Evolutionary conservation across 108 stramenopile species (phyloP).

Genomic region (Fragilariopsis cylindrus): DNA sequence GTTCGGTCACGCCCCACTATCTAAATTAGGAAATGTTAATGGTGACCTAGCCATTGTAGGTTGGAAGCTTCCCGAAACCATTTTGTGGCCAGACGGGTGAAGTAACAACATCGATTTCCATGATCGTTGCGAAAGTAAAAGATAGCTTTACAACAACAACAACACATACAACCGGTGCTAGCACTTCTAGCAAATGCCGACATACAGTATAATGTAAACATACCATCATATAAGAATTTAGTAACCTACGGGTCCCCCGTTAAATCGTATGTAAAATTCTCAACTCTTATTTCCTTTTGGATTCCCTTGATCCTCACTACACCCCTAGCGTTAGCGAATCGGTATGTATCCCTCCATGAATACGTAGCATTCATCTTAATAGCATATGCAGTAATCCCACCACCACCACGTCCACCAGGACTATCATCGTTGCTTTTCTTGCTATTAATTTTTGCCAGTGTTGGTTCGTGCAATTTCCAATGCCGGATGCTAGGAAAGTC

Average conservation of each 20-base stretch:
- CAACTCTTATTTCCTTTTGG: constrained; percentile 31
- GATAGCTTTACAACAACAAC: background rate
- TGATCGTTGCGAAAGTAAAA: background rate
- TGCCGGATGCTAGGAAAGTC: constrained; percentile 35
- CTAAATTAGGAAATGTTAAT: constrained; percentile 54
- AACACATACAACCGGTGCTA: background rate
- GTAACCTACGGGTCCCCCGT: constrained; percentile 20
- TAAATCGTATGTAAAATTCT: constrained; percentile 33
- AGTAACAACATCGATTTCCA: constrained; percentile 6
- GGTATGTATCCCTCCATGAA: constrained; percentile 25
- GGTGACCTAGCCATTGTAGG: constrained; percentile 67
- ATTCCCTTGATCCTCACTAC: constrained; percentile 20
- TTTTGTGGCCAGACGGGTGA: constrained; percentile 75
- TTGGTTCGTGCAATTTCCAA: constrained; percentile 41
- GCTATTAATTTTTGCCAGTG: background rate
- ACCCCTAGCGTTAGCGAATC: constrained; percentile 31
- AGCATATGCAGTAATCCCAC: constrained; percentile 12
- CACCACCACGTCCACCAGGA: background rate
- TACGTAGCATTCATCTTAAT: constrained; percentile 40
- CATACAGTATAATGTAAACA: background rate
- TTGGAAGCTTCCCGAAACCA: constrained; percentile 57
- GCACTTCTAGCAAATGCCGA: background rate
- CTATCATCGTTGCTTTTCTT: background rate
- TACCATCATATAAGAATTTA: background rate
- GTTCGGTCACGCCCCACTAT: constrained; percentile 87